A percentile compares a stretch with the other conserved stretches of the same genome.
These are phyloP conservation scores for Otatea glauca DNA, from an alignment of 176 grass and related monocot species.

Conservation along the genomic window DNA sequence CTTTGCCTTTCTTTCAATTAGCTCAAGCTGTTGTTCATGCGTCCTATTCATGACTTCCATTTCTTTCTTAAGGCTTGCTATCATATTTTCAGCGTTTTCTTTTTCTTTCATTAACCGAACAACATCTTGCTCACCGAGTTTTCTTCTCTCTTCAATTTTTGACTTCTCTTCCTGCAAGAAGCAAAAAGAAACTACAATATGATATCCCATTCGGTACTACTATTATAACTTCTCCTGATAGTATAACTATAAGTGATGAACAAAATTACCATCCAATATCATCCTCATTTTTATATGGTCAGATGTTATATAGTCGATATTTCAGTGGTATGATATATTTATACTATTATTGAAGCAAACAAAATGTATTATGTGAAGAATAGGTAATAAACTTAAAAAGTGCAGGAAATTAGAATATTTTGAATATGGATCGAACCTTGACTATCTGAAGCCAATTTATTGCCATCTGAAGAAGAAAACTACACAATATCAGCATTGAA, in stretches of 20 bases:
- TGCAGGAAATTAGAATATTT: conserved; percentile 5
- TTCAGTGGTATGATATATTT: background rate
- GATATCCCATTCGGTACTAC: conserved; percentile 4
- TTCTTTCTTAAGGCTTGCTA: conserved; percentile 63
- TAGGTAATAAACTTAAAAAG: conserved; percentile 14
- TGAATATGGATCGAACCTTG: conserved; percentile 57
- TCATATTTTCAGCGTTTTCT: conserved; percentile 57
- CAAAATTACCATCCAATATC: background rate
- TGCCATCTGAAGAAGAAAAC: conserved; percentile 57
- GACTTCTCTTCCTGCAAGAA: conserved; percentile 65
- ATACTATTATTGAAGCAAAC: conserved; percentile 23
- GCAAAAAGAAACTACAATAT: conserved; percentile 21
- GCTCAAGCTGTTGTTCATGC: conserved; percentile 51
- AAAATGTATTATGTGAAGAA: conserved; percentile 21
- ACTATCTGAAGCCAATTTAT: conserved; percentile 58
- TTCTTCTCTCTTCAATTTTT: conserved; percentile 74
- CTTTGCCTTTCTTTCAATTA: conserved; percentile 57
- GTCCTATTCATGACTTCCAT: conserved; percentile 64
- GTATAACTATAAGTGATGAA: conserved; percentile 1
- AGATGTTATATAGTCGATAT: background rate
- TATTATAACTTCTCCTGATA: conserved; percentile 22
- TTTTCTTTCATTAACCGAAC: conserved; percentile 62
- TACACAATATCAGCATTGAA: conserved; percentile 46
- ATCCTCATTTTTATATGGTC: background rate
- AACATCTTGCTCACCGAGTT: conserved; percentile 58